Conservation (phyloP, 2,329 filamentous ascomycete genomes). For the Diplocarpon rosae region DNA sequence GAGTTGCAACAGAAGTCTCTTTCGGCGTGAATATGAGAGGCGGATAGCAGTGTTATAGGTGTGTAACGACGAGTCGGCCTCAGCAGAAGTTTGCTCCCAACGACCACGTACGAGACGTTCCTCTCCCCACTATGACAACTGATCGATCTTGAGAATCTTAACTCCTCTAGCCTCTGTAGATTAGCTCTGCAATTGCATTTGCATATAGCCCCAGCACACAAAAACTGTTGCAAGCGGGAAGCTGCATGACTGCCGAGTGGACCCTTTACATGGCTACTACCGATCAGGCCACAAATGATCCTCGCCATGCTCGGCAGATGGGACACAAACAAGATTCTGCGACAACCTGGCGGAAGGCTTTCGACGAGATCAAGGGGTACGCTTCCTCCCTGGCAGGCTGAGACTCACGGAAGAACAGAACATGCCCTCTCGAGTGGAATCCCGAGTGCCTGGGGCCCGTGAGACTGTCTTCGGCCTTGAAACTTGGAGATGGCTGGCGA, state of each 20-base stretch:
- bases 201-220: not conserved
- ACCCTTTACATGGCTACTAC: conserved; percentile 10
- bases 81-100: not conserved
- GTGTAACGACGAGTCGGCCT: not conserved
- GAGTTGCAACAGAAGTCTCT: too few species aligned
- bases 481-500: conserved; percentile 15
- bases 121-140: too few species aligned
- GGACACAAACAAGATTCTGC: conserved; percentile 15
- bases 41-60: too few species aligned
- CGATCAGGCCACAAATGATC: conserved; percentile 11
- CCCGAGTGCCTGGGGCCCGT: conserved; percentile 10
- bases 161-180: too few species aligned
- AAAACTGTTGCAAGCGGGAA: conserved; percentile 3
- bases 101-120: too few species aligned
- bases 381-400: conserved; percentile 6
- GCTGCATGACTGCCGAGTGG: conserved; percentile 8
- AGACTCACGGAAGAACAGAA: conserved; percentile 14
- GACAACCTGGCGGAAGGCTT: conserved; percentile 1
- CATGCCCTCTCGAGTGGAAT: conserved; percentile 10
- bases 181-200: not conserved
- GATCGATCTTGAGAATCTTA: not conserved
- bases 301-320: conserved; percentile 8
- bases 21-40: too few species aligned
- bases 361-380: conserved; percentile 6
- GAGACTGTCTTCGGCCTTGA: conserved; percentile 19